phyloP scores from a whole-genome alignment of 352 stramenopile genomes.

The Phytophthora aleatoria region DNA sequence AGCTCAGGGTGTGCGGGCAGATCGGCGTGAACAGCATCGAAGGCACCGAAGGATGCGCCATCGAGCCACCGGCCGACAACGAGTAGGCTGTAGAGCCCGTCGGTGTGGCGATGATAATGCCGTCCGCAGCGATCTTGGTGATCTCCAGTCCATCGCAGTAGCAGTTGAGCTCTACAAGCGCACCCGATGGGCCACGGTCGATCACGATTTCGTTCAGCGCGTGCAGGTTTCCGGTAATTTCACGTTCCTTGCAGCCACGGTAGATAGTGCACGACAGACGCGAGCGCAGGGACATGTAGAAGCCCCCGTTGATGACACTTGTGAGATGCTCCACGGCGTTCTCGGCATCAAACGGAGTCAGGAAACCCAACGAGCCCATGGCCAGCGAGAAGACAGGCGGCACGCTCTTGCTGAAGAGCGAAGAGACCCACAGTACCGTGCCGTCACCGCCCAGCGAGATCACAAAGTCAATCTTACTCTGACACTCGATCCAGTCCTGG shows the following conservation, averaged over 20 bases:
- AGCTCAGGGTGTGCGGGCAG: constrained; percentile 97
- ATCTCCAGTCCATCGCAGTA: constrained; percentile 97
- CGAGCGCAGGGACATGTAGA: constrained; percentile 85
- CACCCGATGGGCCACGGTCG: constrained; percentile 90
- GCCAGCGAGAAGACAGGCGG: constrained; percentile 95
- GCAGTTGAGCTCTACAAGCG: constrained; percentile 96
- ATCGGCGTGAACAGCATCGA: constrained; percentile 99
- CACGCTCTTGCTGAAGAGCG: constrained; percentile 89
- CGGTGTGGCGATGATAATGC: constrained; percentile 98
- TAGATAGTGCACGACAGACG: constrained; percentile 76
- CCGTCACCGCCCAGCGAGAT: constrained; percentile 96
- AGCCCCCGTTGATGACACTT: constrained; percentile 78
- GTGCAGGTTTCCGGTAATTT: constrained; percentile 78
- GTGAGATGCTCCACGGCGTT: constrained; percentile 72
- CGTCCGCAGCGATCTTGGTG: constrained; percentile 95
- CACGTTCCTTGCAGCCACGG: constrained; percentile 56
- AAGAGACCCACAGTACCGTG: constrained; percentile 89
- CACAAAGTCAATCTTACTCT: constrained; percentile 91
- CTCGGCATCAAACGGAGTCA: constrained; percentile 93
- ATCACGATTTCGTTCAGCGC: constrained; percentile 99
- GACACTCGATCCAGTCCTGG: constrained; percentile 67
- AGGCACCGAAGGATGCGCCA: constrained; percentile 97
- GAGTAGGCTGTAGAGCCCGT: constrained; percentile 98
- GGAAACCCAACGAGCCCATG: constrained; percentile 96
- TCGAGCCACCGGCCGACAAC: constrained; percentile 96